A percentile compares a stretch with the other conserved stretches of the same genome.
Conservation (phyloP, 768 basidiomycete genomes). For the Nidularia pulvinata region DNA sequence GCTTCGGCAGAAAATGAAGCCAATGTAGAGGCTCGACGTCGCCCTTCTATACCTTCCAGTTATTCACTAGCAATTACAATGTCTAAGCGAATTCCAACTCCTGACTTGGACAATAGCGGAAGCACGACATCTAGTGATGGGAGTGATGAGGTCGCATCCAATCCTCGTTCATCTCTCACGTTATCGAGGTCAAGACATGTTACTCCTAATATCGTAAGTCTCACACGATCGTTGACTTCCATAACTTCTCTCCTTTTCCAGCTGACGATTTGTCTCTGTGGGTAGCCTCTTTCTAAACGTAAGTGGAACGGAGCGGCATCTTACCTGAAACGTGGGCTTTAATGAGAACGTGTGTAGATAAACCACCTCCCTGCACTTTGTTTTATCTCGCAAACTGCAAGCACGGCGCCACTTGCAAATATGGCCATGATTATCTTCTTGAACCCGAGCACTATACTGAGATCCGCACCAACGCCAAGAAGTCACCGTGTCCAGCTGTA, state of each 20-base stretch:
- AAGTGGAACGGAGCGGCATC: constrained; percentile 18
- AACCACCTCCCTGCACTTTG: constrained; percentile 65
- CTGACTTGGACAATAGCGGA: constrained; percentile 14
- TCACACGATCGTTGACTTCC: constrained; percentile 2
- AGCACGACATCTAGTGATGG: constrained; percentile 30
- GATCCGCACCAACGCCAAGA: constrained; percentile 56
- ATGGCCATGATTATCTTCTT: constrained; percentile 61
- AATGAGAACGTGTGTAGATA: constrained; percentile 36
- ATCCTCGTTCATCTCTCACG: constrained; percentile 23
- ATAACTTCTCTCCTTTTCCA: background rate
- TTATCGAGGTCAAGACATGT: constrained; percentile 38
- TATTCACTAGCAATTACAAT: no score
- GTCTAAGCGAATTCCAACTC: no score
- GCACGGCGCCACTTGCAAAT: constrained; percentile 57
- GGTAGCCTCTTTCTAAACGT: constrained; percentile 64
- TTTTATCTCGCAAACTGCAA: constrained; percentile 67
- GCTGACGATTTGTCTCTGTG: constrained; percentile 19
- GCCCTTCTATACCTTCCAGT: no score
- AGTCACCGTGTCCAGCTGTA: constrained; percentile 57
- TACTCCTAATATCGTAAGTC: constrained; percentile 51
- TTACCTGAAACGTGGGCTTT: background rate
- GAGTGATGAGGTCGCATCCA: constrained; percentile 29
- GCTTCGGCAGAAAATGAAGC: no score
- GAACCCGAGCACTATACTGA: constrained; percentile 51
- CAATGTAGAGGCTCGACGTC: no score